Percentiles rank a stretch among this genome's conserved stretches.
Evolutionary conservation across 208 protist species (phyloP).

Genomic region (Trypanosoma congolense): DNA sequence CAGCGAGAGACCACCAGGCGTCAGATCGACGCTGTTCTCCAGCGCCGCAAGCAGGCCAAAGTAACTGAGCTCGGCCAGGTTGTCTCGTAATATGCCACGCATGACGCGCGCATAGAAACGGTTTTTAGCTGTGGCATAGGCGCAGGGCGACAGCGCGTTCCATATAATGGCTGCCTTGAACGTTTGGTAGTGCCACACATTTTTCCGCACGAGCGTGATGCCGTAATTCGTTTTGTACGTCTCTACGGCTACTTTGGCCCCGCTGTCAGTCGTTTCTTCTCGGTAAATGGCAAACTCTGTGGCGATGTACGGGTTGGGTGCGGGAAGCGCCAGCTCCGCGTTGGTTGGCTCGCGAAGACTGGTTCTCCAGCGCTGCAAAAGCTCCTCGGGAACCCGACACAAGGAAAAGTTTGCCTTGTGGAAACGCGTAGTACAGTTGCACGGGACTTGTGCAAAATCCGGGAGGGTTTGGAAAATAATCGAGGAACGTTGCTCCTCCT

Average conservation of each 20-base stretch:
- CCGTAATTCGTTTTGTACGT: constrained; percentile 35
- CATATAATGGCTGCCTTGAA: constrained; percentile 56
- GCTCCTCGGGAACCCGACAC: constrained; percentile 32
- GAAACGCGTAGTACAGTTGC: constrained; percentile 33
- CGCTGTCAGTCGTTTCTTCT: constrained; percentile 8
- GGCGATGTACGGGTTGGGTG: constrained; percentile 62
- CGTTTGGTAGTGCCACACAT: constrained; percentile 35
- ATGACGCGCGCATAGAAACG: constrained; percentile 65
- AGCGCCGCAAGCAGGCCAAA: constrained; percentile 61
- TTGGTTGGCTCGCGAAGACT: constrained; percentile 15
- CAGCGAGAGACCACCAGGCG: constrained; percentile 31
- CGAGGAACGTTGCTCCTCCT: constrained; percentile 9
- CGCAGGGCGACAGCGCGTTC: constrained; percentile 41
- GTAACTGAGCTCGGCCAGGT: constrained; percentile 52
- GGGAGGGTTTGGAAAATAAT: constrained; percentile 50
- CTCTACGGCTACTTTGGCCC: constrained; percentile 10
- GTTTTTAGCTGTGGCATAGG: constrained; percentile 35
- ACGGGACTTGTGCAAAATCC: constrained; percentile 36
- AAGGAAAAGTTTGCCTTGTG: constrained; percentile 19
- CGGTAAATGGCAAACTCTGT: constrained; percentile 60
- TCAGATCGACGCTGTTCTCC: constrained; percentile 28
- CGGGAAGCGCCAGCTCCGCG: constrained; percentile 12
- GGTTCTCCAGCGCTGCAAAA: constrained; percentile 35
- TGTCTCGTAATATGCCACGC: constrained; percentile 34
- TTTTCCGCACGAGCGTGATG: constrained; percentile 37